These are phyloP conservation scores for Calonectria montana DNA, from an alignment of 2,329 filamentous ascomycete species.

Conservation along the genomic window DNA sequence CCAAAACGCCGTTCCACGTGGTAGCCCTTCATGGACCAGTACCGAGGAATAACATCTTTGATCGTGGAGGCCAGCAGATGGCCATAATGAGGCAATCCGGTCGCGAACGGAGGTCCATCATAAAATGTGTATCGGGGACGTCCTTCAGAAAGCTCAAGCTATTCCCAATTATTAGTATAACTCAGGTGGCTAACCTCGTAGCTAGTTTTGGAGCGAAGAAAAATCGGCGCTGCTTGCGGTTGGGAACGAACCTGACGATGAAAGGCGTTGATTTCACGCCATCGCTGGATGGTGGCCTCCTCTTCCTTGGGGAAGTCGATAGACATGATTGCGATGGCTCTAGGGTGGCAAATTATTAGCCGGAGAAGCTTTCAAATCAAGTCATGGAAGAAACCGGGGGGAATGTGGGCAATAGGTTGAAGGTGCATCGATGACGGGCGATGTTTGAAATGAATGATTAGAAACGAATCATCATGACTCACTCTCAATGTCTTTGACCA, in stretches of 20 bases:
- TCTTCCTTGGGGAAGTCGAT: slow-evolving; percentile 96
- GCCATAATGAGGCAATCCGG: slow-evolving; percentile 73
- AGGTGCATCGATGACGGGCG: neutral
- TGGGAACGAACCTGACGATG: slow-evolving; percentile 73
- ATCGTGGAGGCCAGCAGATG: slow-evolving; percentile 92
- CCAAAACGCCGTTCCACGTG: slow-evolving; percentile 94
- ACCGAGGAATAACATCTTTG: slow-evolving; percentile 96
- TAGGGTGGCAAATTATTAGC: neutral
- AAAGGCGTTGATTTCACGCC: slow-evolving; percentile 94
- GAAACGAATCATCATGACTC: slow-evolving; percentile 12
- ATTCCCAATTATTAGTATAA: slow-evolving; percentile 18
- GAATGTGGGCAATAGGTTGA: neutral
- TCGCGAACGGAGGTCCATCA: slow-evolving; percentile 85
- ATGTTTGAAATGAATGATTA: neutral
- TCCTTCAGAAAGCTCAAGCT: slow-evolving; percentile 83
- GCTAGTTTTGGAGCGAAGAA: neutral
- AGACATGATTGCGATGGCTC: slow-evolving; percentile 67
- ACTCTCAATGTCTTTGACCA: slow-evolving; percentile 25
- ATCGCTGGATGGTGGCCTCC: slow-evolving; percentile 84
- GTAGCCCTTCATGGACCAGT: slow-evolving; percentile 97
- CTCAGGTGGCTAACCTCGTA: neutral
- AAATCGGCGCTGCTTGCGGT: neutral
- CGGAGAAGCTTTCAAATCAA: neutral
- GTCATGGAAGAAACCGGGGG: neutral
- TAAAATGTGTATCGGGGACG: slow-evolving; percentile 94